Evolutionary conservation across 23 red algal genomes (phyloP).

Genomic region (Porphyridium purpureum): DNA sequence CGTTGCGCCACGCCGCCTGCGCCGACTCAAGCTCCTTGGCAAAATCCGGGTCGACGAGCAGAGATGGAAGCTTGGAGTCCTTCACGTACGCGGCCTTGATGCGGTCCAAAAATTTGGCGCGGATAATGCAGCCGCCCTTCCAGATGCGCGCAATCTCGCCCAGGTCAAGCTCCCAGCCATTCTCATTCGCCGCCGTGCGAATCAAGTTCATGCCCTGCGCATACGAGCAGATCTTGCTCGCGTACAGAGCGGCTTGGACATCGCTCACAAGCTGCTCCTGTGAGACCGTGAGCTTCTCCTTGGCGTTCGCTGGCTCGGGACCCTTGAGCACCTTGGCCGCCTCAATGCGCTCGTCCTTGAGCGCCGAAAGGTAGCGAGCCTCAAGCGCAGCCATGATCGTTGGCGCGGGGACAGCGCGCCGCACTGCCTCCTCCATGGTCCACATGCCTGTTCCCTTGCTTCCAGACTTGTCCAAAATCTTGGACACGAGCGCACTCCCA

Average conservation of each 20-base stretch:
- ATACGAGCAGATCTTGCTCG: conserved; percentile 93
- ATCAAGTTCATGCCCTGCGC: conserved; percentile 96
- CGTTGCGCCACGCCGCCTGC: conserved; percentile 46
- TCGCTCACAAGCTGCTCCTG: conserved; percentile 20
- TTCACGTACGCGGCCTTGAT: conserved; percentile 87
- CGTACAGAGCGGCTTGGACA: conserved; percentile 60
- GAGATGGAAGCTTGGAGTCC: conserved; percentile 34
- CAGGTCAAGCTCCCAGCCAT: conserved; percentile 70
- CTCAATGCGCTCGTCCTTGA: conserved; percentile 57
- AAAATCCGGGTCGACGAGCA: conserved; percentile 71
- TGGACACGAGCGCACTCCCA: conserved; percentile 49
- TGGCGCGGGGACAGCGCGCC: conserved; percentile 47
- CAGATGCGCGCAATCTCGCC: conserved; percentile 88
- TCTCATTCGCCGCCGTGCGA: conserved; percentile 37
- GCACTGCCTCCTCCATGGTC: conserved; percentile 85
- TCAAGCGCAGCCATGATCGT: conserved; percentile 87
- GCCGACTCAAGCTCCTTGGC: conserved; percentile 49
- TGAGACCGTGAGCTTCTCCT: too few relatives aligned
- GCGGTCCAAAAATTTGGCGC: conserved; percentile 79
- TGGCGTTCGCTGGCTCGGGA: neutral
- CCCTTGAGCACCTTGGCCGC: conserved; percentile 21
- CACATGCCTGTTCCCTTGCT: conserved; percentile 99
- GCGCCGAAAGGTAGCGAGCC: conserved; percentile 72
- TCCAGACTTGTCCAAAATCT: conserved; percentile 64
- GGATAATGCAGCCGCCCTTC: conserved; percentile 99